Percentiles rank a stretch among this genome's conserved stretches.
phyloP scores from a whole-genome alignment of 202 grass and related monocot species.

The Cymbopogon flexuosus region DNA sequence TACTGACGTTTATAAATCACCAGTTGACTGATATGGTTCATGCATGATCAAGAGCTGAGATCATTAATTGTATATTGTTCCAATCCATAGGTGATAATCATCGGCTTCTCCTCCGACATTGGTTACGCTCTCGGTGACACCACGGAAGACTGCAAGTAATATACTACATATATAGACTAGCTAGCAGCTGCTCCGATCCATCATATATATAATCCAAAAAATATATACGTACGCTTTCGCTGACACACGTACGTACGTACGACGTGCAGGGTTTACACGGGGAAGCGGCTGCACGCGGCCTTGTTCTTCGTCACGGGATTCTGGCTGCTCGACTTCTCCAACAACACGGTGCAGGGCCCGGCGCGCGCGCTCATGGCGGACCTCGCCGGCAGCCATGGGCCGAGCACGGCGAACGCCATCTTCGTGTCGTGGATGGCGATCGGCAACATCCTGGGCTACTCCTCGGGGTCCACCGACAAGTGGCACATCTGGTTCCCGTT shows the following conservation, averaged over 20 bases:
- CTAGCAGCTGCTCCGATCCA: background rate
- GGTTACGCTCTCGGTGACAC: constrained; percentile 71
- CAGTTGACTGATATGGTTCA: background rate
- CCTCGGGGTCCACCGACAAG: constrained; percentile 58
- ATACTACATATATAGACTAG: background rate
- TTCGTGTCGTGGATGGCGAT: constrained; percentile 78
- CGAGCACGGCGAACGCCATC: constrained; percentile 67
- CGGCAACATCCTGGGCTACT: constrained; percentile 81
- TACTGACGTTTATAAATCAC: background rate
- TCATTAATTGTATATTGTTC: background rate
- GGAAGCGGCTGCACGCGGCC: constrained; percentile 59
- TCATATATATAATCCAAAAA: too few relatives aligned
- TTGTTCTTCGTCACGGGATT: constrained; percentile 64
- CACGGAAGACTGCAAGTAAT: constrained; percentile 65
- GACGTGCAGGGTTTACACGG: constrained; percentile 52
- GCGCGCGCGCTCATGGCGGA: constrained; percentile 82
- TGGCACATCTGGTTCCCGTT: constrained; percentile 92
- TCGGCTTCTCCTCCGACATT: constrained; percentile 78
- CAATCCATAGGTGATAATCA: constrained; percentile 43
- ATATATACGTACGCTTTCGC: too few relatives aligned
- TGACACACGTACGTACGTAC: too few relatives aligned
- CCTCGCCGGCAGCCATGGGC: constrained; percentile 57
- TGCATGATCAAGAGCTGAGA: background rate
- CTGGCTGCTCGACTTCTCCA: constrained; percentile 76
- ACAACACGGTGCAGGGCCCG: constrained; percentile 80